Base-by-base conservation (phyloP, 495 filamentous ascomycete genomes). In the Podospora bellae-mahoneyi region DNA sequence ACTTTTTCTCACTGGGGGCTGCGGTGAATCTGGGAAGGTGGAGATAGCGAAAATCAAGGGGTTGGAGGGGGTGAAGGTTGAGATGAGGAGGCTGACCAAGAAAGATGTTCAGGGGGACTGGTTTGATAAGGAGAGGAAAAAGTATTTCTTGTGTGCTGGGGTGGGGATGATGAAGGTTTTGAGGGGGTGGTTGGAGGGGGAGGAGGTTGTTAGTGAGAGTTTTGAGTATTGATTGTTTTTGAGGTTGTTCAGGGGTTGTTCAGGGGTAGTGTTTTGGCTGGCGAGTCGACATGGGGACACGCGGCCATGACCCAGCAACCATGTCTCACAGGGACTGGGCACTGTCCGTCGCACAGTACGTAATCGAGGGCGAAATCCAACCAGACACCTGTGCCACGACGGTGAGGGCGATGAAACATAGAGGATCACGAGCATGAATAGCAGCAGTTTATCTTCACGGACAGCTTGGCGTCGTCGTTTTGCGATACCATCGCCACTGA, bases 91-190 rank as follows among this genome's bases (percentile, higher is more conserved):
- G 66, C 83, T 92, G 66, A 66, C 67, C 19, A 78, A 76, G n/a
- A 76, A 69, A 6, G 87, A 92, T 77, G 69, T 92, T 23, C 72
- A 87, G 18, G 73, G 72, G 48, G 65, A 53, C 23, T 63, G 65
- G 48, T 68, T 75, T 34, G 80, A 78, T 19, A 72, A 78, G 30
- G 73, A 68, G 59, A 73, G 71, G 32, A 70, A 73, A 18, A 89
- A 82, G 61, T 94, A 88, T 81, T 92, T 90, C 75, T 68, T 91
- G 44, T 94, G 91, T 73, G 84, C 88, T 5, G 85, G 87, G 4
- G 77, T 80, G 26, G 75, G 72, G 39, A 78, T 94, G 75, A 81
- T 86, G 69, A 85, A 80, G 68, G 71, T 74, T 13, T 64, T 93
- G 61, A 58, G 88, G 66, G 79, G 75, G 19, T 93, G 91, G 91